Percentiles rank a stretch among this genome's conserved stretches.
Conservation (phyloP, 106 monocot species). For the Dendrobium catenatum region DNA sequence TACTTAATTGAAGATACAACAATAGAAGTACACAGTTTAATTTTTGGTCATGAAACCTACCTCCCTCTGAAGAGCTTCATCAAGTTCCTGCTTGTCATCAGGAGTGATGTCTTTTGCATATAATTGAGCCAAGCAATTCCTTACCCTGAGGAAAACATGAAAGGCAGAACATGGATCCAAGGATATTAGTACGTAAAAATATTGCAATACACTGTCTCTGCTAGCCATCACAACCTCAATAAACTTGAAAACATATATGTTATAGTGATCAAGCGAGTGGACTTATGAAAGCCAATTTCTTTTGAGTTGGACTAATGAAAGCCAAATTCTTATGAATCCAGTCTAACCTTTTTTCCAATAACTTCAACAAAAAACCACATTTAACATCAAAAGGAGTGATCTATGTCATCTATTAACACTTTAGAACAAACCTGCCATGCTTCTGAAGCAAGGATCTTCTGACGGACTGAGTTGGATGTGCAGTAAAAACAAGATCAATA, state of each 20-base stretch:
- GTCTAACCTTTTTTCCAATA: neutral
- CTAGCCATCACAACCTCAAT: neutral
- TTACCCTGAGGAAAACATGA: constrained; percentile 50
- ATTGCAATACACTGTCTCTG: neutral
- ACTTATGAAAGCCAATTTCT: neutral
- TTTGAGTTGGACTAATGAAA: neutral
- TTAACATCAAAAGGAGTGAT: neutral
- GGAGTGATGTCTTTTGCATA: constrained; percentile 89
- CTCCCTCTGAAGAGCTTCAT: constrained; percentile 97
- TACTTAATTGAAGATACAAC: neutral
- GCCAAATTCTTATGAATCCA: neutral
- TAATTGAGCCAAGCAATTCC: constrained; percentile 76
- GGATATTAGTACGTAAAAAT: neutral
- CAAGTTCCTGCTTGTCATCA: constrained; percentile 97
- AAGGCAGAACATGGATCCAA: neutral
- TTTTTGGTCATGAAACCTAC: constrained; percentile 21
- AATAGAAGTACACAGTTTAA: neutral
- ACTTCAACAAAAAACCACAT: neutral
- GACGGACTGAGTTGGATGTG: constrained; percentile 58
- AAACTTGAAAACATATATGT: neutral
- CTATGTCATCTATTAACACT: neutral
- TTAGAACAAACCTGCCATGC: constrained; percentile 35
- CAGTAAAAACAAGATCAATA: constrained; percentile 52
- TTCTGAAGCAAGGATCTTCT: constrained; percentile 60
- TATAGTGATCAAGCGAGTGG: neutral